Evolutionary conservation across 2,329 filamentous ascomycete species (phyloP), one percentile per base, ranked within the genome.

Genomic region (Teratosphaeriaceae sp.): DNA sequence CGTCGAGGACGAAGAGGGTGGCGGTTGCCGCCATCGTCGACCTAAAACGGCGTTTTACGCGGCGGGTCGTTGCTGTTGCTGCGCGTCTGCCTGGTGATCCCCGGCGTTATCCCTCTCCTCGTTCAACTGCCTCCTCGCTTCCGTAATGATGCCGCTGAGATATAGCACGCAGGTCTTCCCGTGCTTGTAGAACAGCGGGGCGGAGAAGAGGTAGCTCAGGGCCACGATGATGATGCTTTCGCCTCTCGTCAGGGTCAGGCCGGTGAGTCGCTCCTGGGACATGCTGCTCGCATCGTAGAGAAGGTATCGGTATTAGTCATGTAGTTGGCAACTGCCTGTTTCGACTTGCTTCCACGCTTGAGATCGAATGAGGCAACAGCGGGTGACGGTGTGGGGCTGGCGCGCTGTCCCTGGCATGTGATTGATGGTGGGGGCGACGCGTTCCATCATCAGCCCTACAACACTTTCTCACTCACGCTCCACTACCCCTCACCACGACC

Each of bases 1-100:
- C 80, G 63, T 90, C 83, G 52, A 95, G 82, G 41, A 97, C 87
- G 55, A 89, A 84, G 45, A 97, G 88, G 63, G 92, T 85, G 41
- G 88, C 84, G 52, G 88, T 80, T 21, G 24, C 22, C n/a, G n/a
- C n/a, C n/a, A n/a, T n/a, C n/a, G n/a, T n/a, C n/a, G n/a, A n/a
- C n/a, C n/a, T n/a, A n/a, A n/a, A n/a, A n/a, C n/a, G n/a, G n/a
- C n/a, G n/a, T n/a, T n/a, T n/a, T n/a, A n/a, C n/a, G n/a, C n/a
- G n/a, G n/a, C n/a, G n/a, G n/a, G n/a, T n/a, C 40, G 31, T 27
- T 30, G 35, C 8, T 38, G 36, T 18, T 40, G 36, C 42, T 21
- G 37, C 16, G 36, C 12, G 36, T 24, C 18, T 18, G 30, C 24
- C 35, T 45, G 42, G 40, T 40, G 13, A 9, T 47, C 38, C 40